Evolutionary conservation across 208 protist genomes (phyloP).

Genomic region (Acanthamoeba comandoni): DNA sequence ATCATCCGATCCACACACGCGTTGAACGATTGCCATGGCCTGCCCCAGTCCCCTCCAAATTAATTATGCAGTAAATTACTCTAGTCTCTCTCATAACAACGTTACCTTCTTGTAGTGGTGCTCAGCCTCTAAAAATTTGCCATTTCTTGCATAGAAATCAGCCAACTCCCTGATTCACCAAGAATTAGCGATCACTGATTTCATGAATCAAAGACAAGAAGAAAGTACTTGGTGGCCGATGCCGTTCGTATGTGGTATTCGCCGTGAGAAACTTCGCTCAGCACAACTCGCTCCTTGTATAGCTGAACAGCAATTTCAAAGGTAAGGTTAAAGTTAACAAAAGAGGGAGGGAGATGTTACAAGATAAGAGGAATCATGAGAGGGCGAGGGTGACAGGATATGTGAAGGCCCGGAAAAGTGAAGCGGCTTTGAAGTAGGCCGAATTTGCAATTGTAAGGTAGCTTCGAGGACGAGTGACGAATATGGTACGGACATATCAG

Average conservation of each 20-base stretch:
- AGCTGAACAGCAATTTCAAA: neutral
- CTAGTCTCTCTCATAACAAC: constrained; percentile 6
- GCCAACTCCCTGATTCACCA: neutral
- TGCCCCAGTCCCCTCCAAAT: neutral
- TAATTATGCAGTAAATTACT: neutral
- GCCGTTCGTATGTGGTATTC: constrained; percentile 13
- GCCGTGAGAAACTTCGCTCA: constrained; percentile 25
- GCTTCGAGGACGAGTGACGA: neutral
- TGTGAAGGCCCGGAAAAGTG: constrained; percentile 6
- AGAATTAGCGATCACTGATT: constrained; percentile 33
- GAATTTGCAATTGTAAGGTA: neutral
- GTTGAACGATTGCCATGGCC: neutral
- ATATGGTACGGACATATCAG: too few species aligned
- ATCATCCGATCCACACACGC: neutral
- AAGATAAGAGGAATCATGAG: constrained; percentile 44
- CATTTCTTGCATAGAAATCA: neutral
- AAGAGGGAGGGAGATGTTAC: neutral
- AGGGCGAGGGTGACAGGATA: constrained; percentile 10
- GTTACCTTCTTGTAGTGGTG: constrained; percentile 62
- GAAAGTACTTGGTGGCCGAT: constrained; percentile 1
- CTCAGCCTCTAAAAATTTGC: constrained; percentile 43
- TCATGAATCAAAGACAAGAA: constrained; percentile 35
- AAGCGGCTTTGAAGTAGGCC: neutral
- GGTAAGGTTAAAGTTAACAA: neutral
- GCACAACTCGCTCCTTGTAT: constrained; percentile 22